Conservation (phyloP, 306 rosid genomes). For the Prosopis cineraria region DNA sequence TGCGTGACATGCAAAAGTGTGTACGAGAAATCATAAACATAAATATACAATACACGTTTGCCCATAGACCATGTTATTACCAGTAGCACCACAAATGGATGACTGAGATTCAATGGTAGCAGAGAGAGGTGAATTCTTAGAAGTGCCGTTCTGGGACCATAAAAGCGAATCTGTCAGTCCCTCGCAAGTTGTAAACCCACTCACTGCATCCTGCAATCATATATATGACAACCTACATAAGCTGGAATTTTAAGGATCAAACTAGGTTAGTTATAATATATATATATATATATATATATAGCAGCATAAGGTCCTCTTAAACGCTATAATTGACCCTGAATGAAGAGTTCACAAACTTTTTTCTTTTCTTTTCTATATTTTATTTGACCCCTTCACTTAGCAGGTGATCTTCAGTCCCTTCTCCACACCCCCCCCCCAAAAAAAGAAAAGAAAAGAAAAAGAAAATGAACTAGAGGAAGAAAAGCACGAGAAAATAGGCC, state of each 20-base stretch:
- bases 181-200: slow-evolving; percentile 46
- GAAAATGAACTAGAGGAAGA: slow-evolving; percentile 30
- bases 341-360: neutral
- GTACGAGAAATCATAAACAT: neutral
- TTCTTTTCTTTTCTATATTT: neutral
- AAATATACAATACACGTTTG: neutral
- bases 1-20: neutral
- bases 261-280: neutral
- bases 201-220: slow-evolving; percentile 56
- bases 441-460: too few relatives aligned
- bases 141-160: slow-evolving; percentile 48
- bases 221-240: neutral
- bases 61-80: neutral
- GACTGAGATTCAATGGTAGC: slow-evolving; percentile 71
- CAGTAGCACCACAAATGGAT: slow-evolving; percentile 54
- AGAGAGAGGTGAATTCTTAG: slow-evolving; percentile 51
- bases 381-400: neutral
- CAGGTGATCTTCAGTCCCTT: too few relatives aligned
- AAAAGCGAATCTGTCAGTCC: slow-evolving; percentile 44
- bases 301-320: neutral
- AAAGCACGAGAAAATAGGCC: slow-evolving; percentile 13
- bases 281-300: neutral
- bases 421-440: too few relatives aligned
- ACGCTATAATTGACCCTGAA: neutral
- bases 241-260: neutral